These are phyloP conservation scores for Hevea brasiliensis DNA, from an alignment of 345 rosid genomes.

Conservation along the genomic window DNA sequence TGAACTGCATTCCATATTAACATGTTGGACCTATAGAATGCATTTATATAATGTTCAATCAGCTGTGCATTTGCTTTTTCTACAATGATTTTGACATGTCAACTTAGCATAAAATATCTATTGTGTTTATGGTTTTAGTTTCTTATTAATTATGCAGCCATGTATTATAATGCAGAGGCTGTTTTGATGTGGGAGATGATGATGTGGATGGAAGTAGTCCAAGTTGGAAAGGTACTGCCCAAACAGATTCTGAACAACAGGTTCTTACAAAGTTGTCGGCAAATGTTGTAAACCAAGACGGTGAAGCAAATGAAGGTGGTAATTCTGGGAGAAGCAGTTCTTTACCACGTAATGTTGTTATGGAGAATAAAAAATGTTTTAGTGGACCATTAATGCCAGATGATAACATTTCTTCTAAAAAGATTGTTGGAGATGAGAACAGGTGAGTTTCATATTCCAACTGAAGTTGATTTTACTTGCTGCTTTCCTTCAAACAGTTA, in stretches of 20 bases:
- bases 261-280: constrained; percentile 37
- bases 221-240: constrained; percentile 46
- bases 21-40: background rate
- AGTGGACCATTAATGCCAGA: constrained; percentile 64
- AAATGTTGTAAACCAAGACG: constrained; percentile 36
- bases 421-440: constrained; percentile 52
- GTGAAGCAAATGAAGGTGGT: constrained; percentile 51
- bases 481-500: background rate
- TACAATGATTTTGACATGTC: background rate
- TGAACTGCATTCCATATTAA: background rate
- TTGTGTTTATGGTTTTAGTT: background rate
- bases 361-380: constrained; percentile 52
- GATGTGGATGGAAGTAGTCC: constrained; percentile 61
- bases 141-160: background rate
- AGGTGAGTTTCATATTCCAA: constrained; percentile 47
- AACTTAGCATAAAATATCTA: background rate
- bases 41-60: background rate
- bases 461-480: background rate
- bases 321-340: constrained; percentile 45
- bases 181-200: constrained; percentile 77
- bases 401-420: constrained; percentile 50
- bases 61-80: constrained; percentile 3
- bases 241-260: constrained; percentile 50
- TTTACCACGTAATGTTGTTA: constrained; percentile 43
- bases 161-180: constrained; percentile 59